A percentile compares a stretch with the other conserved stretches of the same genome.
Evolutionary conservation across 2,329 filamentous ascomycete species (phyloP).

Genomic region (Talaromyces sp.): DNA sequence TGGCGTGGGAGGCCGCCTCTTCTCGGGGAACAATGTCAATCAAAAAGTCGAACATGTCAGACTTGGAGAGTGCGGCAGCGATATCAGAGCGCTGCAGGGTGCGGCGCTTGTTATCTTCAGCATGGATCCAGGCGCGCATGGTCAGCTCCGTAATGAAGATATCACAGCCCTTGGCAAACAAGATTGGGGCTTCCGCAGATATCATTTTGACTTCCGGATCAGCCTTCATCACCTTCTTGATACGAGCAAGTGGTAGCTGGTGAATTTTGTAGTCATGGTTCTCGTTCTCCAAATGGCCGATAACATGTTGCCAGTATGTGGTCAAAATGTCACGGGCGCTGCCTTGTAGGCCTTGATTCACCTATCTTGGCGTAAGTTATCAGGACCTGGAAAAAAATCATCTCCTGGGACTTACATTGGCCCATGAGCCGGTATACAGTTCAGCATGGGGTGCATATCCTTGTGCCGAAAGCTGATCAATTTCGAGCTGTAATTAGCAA

Average conservation of each 20-base stretch:
- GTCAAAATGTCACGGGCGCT: conserved; percentile 96
- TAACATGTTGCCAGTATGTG: conserved; percentile 98
- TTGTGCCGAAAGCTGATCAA: conserved; percentile 73
- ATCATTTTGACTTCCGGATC: conserved; percentile 99
- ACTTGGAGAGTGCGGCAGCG: conserved; percentile 91
- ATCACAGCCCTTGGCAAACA: conserved; percentile 98
- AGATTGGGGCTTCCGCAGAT: conserved; percentile 92
- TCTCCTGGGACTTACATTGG: conserved; percentile 68
- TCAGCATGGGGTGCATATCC: conserved; percentile 87
- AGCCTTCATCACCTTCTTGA: conserved; percentile 99
- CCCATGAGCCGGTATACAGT: conserved; percentile 91
- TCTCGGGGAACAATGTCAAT: conserved; percentile 98
- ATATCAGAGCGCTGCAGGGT: conserved; percentile 96
- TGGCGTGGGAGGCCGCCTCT: conserved; percentile 83
- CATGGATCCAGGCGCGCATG: conserved; percentile 99
- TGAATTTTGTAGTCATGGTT: conserved; percentile 98
- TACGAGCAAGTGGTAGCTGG: conserved; percentile 92
- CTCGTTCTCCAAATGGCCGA: conserved; percentile 91
- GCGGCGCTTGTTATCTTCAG: conserved; percentile 96
- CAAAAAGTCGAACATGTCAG: conserved; percentile 99
- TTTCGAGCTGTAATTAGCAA: conserved; percentile 26
- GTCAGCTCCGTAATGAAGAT: conserved; percentile 99
- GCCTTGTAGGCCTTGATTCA: conserved; percentile 91
- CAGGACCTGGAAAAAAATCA: neutral
- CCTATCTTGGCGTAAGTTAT: conserved; percentile 55